Conservation (phyloP, 2,329 filamentous ascomycete genomes). For the Rasamsonia emersonii region DNA sequence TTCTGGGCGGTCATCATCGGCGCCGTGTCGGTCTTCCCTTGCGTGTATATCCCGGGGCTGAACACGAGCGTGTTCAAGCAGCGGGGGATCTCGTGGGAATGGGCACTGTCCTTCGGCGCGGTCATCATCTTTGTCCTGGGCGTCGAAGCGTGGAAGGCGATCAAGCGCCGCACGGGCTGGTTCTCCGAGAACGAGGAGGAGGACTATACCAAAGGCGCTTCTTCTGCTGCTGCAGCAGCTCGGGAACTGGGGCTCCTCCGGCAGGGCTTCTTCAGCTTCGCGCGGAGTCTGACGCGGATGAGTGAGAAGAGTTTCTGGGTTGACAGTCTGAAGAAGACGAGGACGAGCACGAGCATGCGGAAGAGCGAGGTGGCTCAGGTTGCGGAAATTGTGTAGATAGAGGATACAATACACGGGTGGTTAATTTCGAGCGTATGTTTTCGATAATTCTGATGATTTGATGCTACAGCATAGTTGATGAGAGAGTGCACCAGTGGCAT, state of each 20-base stretch:
- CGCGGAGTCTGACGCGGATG: conserved; percentile 4
- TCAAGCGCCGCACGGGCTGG: conserved; percentile 48
- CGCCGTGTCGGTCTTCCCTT: conserved; percentile 50
- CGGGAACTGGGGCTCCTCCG: conserved; percentile 8
- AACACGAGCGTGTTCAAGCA: conserved; percentile 60
- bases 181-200: conserved; percentile 7
- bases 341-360: too few species aligned
- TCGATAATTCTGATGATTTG: too few species aligned
- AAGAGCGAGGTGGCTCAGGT: too few species aligned
- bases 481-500: too few species aligned
- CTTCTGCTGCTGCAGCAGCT: conserved; percentile 1
- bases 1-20: conserved; percentile 56
- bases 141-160: conserved; percentile 59
- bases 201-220: background rate
- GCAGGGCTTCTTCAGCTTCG: conserved; percentile 7
- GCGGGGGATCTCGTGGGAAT: conserved; percentile 58
- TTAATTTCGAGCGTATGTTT: too few species aligned
- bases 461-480: too few species aligned
- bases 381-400: conserved; percentile 2
- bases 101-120: conserved; percentile 57
- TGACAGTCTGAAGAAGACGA: conserved; percentile 4
- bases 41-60: conserved; percentile 60
- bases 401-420: too few species aligned
- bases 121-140: conserved; percentile 55
- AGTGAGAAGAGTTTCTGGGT: conserved; percentile 6